phyloP scores from a whole-genome alignment of 345 rosid genomes.

The Stellera chamaejasme region DNA sequence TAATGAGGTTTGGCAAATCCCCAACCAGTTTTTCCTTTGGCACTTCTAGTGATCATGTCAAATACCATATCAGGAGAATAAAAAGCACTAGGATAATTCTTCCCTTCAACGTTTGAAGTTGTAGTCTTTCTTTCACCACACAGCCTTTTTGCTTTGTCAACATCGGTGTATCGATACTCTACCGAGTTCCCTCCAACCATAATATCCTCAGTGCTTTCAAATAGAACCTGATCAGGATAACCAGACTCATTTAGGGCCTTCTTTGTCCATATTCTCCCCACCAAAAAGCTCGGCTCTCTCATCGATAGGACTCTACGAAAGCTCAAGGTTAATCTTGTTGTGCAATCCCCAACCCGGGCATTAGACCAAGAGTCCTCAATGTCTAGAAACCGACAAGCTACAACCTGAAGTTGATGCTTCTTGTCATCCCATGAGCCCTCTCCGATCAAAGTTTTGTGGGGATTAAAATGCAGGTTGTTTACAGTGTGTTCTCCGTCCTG shows the following conservation, averaged over 20 bases:
- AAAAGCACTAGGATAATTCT: conserved; percentile 19
- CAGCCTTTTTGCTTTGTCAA: conserved; percentile 14
- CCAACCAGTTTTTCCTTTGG: conserved; percentile 13
- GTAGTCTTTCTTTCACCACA: conserved; percentile 17
- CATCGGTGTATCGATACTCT: conserved; percentile 34
- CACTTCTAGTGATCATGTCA: conserved; percentile 13
- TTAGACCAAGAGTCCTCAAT: conserved; percentile 16
- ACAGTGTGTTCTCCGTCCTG: neutral
- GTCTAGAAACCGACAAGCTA: conserved; percentile 26
- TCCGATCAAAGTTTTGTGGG: conserved; percentile 24
- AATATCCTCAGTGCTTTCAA: conserved; percentile 5
- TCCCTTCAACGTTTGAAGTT: conserved; percentile 9
- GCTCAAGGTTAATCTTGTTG: conserved; percentile 24
- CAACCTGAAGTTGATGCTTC: conserved; percentile 22
- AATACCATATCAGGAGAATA: conserved; percentile 32
- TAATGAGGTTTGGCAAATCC: conserved; percentile 29
- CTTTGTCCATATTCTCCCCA: conserved; percentile 29
- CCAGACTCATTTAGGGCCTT: conserved; percentile 20
- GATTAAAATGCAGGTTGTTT: conserved; percentile 10
- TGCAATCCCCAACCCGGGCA: conserved; percentile 40
- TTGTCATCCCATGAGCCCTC: conserved; percentile 45
- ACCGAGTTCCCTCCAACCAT: conserved; percentile 1
- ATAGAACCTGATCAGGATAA: conserved; percentile 19
- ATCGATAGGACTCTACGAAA: conserved; percentile 31
- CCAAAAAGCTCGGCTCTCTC: conserved; percentile 15